phyloP scores from a whole-genome alignment of 1,284 basidiomycete species.

The Cryptococcus deneoformans region DNA sequence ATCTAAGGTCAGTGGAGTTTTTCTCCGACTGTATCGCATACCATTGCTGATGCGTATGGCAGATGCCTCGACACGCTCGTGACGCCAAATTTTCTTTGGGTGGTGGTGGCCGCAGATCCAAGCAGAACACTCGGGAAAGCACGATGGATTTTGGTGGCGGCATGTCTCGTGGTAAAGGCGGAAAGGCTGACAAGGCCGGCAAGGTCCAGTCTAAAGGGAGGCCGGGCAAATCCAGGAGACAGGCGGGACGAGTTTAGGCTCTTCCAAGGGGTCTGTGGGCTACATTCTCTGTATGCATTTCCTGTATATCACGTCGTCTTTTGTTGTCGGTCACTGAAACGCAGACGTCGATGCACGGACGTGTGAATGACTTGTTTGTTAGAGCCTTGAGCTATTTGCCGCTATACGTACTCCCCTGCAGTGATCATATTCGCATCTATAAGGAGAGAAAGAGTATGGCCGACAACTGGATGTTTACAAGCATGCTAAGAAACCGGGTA shows the following conservation, averaged over 20 bases:
- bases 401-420: no score
- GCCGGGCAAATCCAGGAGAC: conserved; percentile 28
- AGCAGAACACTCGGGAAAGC: conserved; percentile 75
- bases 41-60: background rate
- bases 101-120: conserved; percentile 59
- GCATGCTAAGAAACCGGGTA: no score
- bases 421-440: no score
- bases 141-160: conserved; percentile 65
- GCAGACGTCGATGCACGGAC: no score
- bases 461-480: no score
- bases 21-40: background rate
- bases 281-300: no score
- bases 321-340: no score
- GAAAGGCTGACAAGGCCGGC: conserved; percentile 50
- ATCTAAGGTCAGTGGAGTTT: conserved; percentile 36
- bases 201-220: conserved; percentile 9
- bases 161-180: conserved; percentile 40
- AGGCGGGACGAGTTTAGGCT: conserved; percentile 47
- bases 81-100: conserved; percentile 81
- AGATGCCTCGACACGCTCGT: conserved; percentile 63
- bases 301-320: no score
- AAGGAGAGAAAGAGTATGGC: no score
- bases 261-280: no score
- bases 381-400: no score
- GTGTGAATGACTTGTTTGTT: no score